A percentile compares a stretch with the other conserved stretches of the same genome.
These are phyloP conservation scores for Ascoidea rubescens DNA, from an alignment of 805 yeast species.

Conservation along the genomic window DNA sequence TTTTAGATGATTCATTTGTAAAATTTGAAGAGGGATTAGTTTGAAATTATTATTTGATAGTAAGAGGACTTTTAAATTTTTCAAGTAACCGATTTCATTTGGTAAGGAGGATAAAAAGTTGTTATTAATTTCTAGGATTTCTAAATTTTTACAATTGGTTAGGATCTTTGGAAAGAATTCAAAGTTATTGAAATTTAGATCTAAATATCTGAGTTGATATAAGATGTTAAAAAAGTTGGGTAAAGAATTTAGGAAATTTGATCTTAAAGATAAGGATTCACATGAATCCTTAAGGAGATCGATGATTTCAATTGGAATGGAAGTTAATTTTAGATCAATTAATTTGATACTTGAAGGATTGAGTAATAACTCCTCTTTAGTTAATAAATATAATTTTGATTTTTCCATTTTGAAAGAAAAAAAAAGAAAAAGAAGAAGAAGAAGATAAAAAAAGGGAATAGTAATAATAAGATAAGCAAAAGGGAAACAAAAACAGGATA, in stretches of 20 bases:
- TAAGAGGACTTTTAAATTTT: conserved; percentile 45
- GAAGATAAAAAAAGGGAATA: too few relatives aligned
- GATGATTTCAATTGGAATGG: background rate
- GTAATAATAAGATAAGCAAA: too few relatives aligned
- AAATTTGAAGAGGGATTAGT: conserved; percentile 49
- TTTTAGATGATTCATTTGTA: conserved; percentile 39
- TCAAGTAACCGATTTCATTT: conserved; percentile 38
- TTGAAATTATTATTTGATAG: conserved; percentile 67
- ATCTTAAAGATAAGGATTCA: background rate
- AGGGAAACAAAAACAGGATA: too few relatives aligned
- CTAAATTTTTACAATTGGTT: background rate
- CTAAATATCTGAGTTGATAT: background rate
- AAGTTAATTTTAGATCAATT: background rate
- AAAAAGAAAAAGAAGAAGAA: too few relatives aligned
- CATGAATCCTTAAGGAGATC: background rate
- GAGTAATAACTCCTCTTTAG: background rate
- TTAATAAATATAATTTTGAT: too few relatives aligned
- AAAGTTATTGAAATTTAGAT: too few relatives aligned
- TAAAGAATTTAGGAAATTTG: background rate
- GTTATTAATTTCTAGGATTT: conserved; percentile 28
- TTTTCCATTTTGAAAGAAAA: background rate
- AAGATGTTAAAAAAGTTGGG: background rate
- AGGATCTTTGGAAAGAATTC: background rate
- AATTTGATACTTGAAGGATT: background rate
- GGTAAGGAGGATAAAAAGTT: conserved; percentile 60